A percentile compares a stretch with the other conserved stretches of the same genome.
phyloP scores from a whole-genome alignment of 73 alveolate genomes.

The Urostyla sp. region DNA sequence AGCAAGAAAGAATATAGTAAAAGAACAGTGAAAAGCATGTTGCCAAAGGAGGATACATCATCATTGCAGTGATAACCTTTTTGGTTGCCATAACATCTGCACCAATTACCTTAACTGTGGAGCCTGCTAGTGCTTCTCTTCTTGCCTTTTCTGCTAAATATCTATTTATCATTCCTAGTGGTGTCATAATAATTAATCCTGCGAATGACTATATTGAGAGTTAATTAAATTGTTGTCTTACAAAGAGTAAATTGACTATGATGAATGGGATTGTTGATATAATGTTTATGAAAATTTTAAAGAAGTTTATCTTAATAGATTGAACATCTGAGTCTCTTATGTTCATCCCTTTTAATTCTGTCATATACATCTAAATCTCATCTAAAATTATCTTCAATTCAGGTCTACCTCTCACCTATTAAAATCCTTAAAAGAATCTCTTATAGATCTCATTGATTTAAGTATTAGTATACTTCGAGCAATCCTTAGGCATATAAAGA shows the following conservation, averaged over 20 bases:
- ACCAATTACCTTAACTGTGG: conserved; percentile 84
- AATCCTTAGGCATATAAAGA: conserved; percentile 84
- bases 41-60: conserved; percentile 62
- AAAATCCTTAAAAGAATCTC: conserved; percentile 85
- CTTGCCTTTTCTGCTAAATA: conserved; percentile 83
- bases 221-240: background rate
- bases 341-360: conserved; percentile 80
- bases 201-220: conserved; percentile 69
- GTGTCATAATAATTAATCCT: conserved; percentile 74
- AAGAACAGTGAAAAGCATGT: conserved; percentile 57
- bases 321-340: conserved; percentile 86
- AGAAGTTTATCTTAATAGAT: conserved; percentile 30
- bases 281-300: conserved; percentile 19
- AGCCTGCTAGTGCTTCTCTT: conserved; percentile 76
- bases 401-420: conserved; percentile 70
- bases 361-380: conserved; percentile 73
- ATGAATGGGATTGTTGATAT: conserved; percentile 14
- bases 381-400: conserved; percentile 68
- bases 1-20: conserved; percentile 15
- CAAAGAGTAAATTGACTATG: conserved; percentile 27
- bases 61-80: conserved; percentile 73
- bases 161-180: conserved; percentile 68
- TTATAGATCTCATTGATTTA: conserved; percentile 76
- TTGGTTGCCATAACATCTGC: conserved; percentile 86
- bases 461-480: conserved; percentile 68